A percentile compares a stretch with the other conserved stretches of the same genome.
Conservation (phyloP, 2,329 filamentous ascomycete species). For the Plectosphaerella plurivora region DNA sequence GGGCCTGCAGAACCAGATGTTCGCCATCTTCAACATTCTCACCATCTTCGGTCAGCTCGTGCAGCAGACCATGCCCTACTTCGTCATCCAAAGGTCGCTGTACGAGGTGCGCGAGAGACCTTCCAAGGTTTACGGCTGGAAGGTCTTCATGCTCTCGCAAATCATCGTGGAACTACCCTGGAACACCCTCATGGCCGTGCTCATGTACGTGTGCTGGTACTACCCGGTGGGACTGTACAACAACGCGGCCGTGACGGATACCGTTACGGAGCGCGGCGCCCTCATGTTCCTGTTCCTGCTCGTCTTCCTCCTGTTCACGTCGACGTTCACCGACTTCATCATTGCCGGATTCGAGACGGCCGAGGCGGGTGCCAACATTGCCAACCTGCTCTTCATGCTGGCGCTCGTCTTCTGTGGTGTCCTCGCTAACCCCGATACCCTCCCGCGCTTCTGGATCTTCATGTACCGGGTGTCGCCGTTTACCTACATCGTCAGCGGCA, state of each 20-base stretch:
- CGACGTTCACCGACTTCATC: slow-evolving; percentile 74
- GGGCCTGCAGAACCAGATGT: slow-evolving; percentile 82
- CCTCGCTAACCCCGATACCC: slow-evolving; percentile 54
- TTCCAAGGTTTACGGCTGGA: slow-evolving; percentile 81
- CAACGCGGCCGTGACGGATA: slow-evolving; percentile 60
- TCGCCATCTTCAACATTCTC: slow-evolving; percentile 77
- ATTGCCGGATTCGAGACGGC: slow-evolving; percentile 73
- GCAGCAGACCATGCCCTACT: slow-evolving; percentile 81
- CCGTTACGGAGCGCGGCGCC: slow-evolving; percentile 64
- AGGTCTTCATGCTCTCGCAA: slow-evolving; percentile 78
- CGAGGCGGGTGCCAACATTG: slow-evolving; percentile 71
- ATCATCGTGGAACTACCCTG: slow-evolving; percentile 83
- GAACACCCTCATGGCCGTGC: slow-evolving; percentile 70
- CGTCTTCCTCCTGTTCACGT: slow-evolving; percentile 74
- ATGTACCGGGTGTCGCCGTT: slow-evolving; percentile 82
- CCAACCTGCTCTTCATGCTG: slow-evolving; percentile 69
- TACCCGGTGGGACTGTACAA: slow-evolving; percentile 75
- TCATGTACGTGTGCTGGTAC: slow-evolving; percentile 81
- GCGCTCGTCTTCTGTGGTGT: slow-evolving; percentile 74
- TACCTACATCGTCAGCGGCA: slow-evolving; percentile 72
- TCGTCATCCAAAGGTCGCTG: slow-evolving; percentile 73
- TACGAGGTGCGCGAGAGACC: slow-evolving; percentile 85
- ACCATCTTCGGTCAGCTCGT: slow-evolving; percentile 78
- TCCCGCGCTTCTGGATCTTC: slow-evolving; percentile 78
- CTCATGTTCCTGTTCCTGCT: slow-evolving; percentile 76